Evolutionary conservation across 805 yeast species (phyloP).

Genomic region (Lipomyces lipofer): DNA sequence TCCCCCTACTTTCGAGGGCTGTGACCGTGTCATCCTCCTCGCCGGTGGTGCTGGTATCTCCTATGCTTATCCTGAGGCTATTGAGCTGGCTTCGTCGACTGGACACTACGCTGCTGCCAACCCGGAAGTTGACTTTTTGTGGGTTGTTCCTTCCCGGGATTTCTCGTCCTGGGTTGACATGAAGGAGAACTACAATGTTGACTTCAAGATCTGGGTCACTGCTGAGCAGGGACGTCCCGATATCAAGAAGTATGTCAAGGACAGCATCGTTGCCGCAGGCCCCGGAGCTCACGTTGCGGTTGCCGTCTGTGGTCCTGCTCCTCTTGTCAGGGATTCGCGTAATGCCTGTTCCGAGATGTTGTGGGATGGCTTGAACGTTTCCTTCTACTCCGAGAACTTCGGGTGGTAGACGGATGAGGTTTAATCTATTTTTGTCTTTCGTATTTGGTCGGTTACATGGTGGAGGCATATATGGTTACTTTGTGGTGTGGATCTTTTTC

Average conservation of each 20-base stretch:
- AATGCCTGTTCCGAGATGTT: conserved; percentile 36
- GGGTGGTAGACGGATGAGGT: conserved; percentile 35
- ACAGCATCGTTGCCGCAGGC: conserved; percentile 30
- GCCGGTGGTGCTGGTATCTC: conserved; percentile 42
- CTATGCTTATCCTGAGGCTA: conserved; percentile 36
- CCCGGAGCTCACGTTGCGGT: conserved; percentile 32
- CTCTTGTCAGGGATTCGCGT: conserved; percentile 35
- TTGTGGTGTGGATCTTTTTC: conserved; percentile 7
- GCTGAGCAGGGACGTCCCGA: conserved; percentile 39
- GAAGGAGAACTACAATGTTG: conserved; percentile 32
- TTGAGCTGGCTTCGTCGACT: conserved; percentile 26
- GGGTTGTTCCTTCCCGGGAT: conserved; percentile 38
- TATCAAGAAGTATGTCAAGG: conserved; percentile 31
- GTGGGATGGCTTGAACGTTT: conserved; percentile 33
- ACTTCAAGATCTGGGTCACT: conserved; percentile 37
- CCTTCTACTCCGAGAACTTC: conserved; percentile 37
- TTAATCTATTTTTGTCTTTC: neutral
- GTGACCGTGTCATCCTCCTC: conserved; percentile 33
- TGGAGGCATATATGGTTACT: conserved; percentile 12
- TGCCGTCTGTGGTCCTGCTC: conserved; percentile 39
- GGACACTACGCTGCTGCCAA: conserved; percentile 27
- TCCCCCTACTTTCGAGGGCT: conserved; percentile 30
- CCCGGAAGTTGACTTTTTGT: conserved; percentile 35
- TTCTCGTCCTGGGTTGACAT: conserved; percentile 36
- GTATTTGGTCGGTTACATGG: neutral